Evolutionary conservation across 495 filamentous ascomycete genomes (phyloP), one percentile per base, ranked within the genome.

Genomic region (Talaromyces proteolyticus): DNA sequence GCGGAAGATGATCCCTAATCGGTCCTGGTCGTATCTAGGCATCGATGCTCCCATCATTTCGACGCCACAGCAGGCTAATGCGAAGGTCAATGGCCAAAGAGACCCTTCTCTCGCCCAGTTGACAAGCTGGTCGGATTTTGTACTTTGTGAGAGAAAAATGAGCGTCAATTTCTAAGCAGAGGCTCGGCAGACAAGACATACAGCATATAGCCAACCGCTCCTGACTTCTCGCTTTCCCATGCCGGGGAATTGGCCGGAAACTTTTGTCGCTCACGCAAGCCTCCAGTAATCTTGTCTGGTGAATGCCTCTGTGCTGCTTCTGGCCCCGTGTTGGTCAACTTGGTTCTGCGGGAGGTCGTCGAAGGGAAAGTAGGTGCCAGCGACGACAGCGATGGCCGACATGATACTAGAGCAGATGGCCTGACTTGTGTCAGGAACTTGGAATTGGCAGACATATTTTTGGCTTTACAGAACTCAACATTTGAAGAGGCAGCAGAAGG

Each of bases 11-110:
- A 95, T 94, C 46, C 90, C 90, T 17, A 95, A 77, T 10, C 91
- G 75, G 70, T 95, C 90, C 61, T 95, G 91, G 58, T 95, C 90
- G 77, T 95, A 95, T 16, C 91, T 89, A 11, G 90, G 90, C 39
- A 90, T 90, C 20, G 90, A 95, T 10, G 91, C 76, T 65, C 93
- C 89, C 91, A 95, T 95, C 90, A 95, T 95, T 65, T 95, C 90
- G 54, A 95, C 69, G 66, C 88, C 89, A 69, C 90, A 95, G 77
- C 90, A 95, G 52, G 90, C 90, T 20, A 95, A 86, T 6, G 87
- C 90, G 65, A 95, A 95, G 38, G 89, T 90, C 78, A 95, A 86
- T 58, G 91, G 91, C 90, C 91, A 95, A 25, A 95, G 76, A 8
- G 90, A 95, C 24, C 79, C 75, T 72, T 94, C 89, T 26, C 90